Evolutionary conservation across 2,329 filamentous ascomycete species (phyloP).

Genomic region (Blastomyces silverae): DNA sequence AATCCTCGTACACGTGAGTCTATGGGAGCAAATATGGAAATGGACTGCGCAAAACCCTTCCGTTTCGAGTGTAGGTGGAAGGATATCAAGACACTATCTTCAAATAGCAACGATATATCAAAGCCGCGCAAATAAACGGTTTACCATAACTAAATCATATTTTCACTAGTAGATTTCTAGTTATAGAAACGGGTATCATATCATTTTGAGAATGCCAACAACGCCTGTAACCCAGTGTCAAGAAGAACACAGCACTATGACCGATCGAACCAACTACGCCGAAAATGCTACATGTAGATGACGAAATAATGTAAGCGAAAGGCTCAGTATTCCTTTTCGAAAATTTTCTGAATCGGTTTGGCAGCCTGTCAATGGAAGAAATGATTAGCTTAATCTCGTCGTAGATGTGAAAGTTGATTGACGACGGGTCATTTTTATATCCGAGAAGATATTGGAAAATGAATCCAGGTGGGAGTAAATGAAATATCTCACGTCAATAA

Average conservation of each 20-base stretch:
- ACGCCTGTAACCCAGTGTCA: neutral
- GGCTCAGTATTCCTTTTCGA: slow-evolving; percentile 61
- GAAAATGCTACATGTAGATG: slow-evolving; percentile 4
- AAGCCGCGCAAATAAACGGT: neutral
- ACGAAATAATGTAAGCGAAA: neutral
- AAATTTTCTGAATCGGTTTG: slow-evolving; percentile 78
- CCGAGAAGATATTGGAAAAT: neutral
- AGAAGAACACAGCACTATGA: neutral
- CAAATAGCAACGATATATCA: neutral
- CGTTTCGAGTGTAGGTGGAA: neutral
- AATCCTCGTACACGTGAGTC: neutral
- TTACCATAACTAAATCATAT: neutral
- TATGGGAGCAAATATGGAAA: neutral
- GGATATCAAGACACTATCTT: neutral
- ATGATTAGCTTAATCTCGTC: slow-evolving; percentile 20
- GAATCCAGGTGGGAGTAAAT: neutral
- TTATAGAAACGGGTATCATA: slow-evolving; percentile 9
- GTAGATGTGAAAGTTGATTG: slow-evolving; percentile 16
- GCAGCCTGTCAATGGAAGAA: slow-evolving; percentile 53
- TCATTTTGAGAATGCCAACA: neutral
- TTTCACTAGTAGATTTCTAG: neutral
- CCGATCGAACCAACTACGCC: slow-evolving; percentile 1
- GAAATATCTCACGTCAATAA: slow-evolving; percentile 66
- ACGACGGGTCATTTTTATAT: neutral
- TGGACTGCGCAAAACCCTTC: neutral